Base-by-base conservation (phyloP, 805 yeast genomes). In the Yamadazyma nakazawae region DNA sequence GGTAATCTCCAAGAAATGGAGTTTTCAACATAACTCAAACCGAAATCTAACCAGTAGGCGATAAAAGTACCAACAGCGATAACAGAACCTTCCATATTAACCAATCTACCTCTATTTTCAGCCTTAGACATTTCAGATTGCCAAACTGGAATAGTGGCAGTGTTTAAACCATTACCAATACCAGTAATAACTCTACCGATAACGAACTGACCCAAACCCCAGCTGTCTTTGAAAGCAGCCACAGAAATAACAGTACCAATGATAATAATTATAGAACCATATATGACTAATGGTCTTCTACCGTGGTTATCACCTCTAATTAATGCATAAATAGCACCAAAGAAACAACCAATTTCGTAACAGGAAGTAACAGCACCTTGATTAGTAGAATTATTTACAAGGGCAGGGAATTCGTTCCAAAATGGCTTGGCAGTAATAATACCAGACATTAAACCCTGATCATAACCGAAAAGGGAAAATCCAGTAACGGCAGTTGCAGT, bases 291-390 rank as follows among this genome's bases (percentile, higher is more conserved):
- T 5, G 73, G 70, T 58, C 72, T 68, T 64, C 78, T 69, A 43
- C 78, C 78, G 40, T 55, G 53, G 34, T 49, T 54, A 34, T 72
- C 78, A 60, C 75, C 75, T 37, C 59, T 54, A 54, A 67, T 57
- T 48, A 70, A 61, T 7, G 72, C 73, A 41, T 65, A 66, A 35
- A 71, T 48, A 9, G 75, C 76, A 53, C 78, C 78, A 52, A 70
- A 64, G 61, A 72, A 71, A 61, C 75, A 72, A 34, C 94, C 95
- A 56, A 59, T 46, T 42, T 82, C 86, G 63, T 84, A 84, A 68
- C 82, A 79, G 2, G 85, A 65, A 3, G 84, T 80, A 37, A 82
- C 84, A 14, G 85, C 87, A 69, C 90, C 91, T 67, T 84, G 89
- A 46, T 74, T 58, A 12, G 64, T 65, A 12, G 76, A 66, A 13